Conservation (phyloP, 2,329 filamentous ascomycete genomes). For the Hypomyces perniciosus region DNA sequence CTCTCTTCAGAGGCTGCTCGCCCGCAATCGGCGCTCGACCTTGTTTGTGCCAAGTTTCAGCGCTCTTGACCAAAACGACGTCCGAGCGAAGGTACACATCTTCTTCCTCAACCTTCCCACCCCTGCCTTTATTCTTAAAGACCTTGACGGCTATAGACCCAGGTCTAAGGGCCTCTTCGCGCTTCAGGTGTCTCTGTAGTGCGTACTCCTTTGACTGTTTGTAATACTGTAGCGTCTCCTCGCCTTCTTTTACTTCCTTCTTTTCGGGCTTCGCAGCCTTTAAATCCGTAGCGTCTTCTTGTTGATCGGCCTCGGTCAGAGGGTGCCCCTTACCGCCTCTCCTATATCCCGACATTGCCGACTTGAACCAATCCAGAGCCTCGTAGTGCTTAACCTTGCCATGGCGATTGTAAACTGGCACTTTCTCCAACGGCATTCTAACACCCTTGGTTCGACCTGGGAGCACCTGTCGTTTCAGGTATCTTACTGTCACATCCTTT, state of each 20-base stretch:
- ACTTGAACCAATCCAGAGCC: conserved; percentile 82
- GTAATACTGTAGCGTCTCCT: conserved; percentile 81
- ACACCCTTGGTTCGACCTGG: conserved; percentile 87
- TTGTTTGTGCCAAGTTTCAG: conserved; percentile 97
- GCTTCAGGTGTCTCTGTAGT: conserved; percentile 76
- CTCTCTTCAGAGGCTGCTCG: conserved; percentile 72
- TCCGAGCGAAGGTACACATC: conserved; percentile 76
- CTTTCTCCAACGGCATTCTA: conserved; percentile 70
- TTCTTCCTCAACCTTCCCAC: conserved; percentile 65
- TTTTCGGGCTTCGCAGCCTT: conserved; percentile 66
- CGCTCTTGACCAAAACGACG: conserved; percentile 78
- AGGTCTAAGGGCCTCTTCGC: conserved; percentile 80
- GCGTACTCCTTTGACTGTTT: conserved; percentile 82
- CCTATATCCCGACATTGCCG: conserved; percentile 67
- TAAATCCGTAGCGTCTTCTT: conserved; percentile 74
- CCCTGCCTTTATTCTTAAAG: conserved; percentile 71
- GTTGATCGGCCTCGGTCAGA: conserved; percentile 65
- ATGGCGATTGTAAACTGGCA: conserved; percentile 69
- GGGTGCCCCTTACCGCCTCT: conserved; percentile 44
- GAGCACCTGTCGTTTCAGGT: conserved; percentile 73
- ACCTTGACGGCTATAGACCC: conserved; percentile 63
- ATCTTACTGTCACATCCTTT: conserved; percentile 91
- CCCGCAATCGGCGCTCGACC: conserved; percentile 69
- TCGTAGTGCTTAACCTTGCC: conserved; percentile 75
- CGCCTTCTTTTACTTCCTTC: conserved; percentile 66